phyloP scores from a whole-genome alignment of 2,329 filamentous ascomycete genomes.

The Scedosporium minutisporum region DNA sequence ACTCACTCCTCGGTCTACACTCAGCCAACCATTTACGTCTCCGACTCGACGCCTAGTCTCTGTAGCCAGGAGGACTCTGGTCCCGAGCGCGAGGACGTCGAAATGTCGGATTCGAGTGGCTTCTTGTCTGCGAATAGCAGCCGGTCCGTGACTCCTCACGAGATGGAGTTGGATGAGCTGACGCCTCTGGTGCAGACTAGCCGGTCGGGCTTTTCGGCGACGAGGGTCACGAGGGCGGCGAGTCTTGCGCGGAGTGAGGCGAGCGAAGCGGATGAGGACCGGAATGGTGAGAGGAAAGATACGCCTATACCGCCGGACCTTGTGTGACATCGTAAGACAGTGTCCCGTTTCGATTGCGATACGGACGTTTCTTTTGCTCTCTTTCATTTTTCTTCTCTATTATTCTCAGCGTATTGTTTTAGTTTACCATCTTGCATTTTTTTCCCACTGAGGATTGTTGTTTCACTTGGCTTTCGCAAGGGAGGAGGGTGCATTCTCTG shows the following conservation, averaged over 20 bases:
- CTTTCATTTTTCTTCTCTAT: background rate
- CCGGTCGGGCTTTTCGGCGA: background rate
- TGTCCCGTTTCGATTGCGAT: no score
- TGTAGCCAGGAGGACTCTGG: conserved; percentile 23
- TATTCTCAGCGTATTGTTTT: background rate
- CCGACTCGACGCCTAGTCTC: conserved; percentile 31
- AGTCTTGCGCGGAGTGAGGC: background rate
- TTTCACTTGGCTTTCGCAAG: background rate
- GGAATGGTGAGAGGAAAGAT: background rate
- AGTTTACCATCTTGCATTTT: background rate
- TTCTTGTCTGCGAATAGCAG: conserved; percentile 24
- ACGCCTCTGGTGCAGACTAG: background rate
- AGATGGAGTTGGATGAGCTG: conserved; percentile 6
- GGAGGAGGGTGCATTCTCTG: background rate
- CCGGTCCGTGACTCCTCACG: conserved; percentile 10
- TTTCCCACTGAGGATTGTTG: background rate
- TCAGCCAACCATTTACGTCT: conserved; percentile 11
- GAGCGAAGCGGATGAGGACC: background rate
- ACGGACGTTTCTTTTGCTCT: background rate
- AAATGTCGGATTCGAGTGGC: conserved; percentile 40
- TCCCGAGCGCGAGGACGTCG: conserved; percentile 27
- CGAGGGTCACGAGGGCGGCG: conserved; percentile 1
- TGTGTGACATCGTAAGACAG: background rate
- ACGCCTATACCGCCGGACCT: conserved; percentile 4
- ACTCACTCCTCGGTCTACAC: conserved; percentile 1